Evolutionary conservation across 176 grass and related monocot genomes (phyloP).

Genomic region (Tuctoria greenei): DNA sequence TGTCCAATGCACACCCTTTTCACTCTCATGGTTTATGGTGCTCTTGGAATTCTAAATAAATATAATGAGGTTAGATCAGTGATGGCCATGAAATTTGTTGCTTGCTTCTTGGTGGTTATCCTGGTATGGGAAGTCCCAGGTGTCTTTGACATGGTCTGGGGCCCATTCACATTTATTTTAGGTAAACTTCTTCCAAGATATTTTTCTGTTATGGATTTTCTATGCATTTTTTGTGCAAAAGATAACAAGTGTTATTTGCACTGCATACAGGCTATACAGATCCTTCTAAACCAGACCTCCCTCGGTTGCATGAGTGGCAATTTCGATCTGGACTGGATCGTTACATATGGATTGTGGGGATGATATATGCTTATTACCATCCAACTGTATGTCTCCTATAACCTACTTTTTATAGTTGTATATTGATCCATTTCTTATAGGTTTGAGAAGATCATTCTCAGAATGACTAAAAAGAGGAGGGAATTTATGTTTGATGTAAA

Average conservation of each 20-base stretch:
- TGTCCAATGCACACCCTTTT: conserved; percentile 99
- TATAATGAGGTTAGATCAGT: conserved; percentile 82
- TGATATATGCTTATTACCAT: conserved; percentile 99
- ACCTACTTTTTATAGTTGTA: conserved; percentile 28
- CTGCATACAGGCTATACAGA: conserved; percentile 69
- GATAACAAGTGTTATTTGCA: conserved; percentile 22
- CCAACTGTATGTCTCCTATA: conserved; percentile 67
- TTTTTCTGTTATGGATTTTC: conserved; percentile 23
- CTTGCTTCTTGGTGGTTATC: conserved; percentile 87
- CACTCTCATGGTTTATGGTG: conserved; percentile 96
- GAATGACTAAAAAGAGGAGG: conserved; percentile 8
- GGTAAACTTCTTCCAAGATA: conserved; percentile 45
- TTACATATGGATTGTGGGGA: conserved; percentile 98
- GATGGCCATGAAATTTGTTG: conserved; percentile 76
- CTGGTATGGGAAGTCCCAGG: conserved; percentile 91
- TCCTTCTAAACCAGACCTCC: conserved; percentile 84
- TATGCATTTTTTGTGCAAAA: not conserved
- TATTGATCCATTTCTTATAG: conserved; percentile 16
- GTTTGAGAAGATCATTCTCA: not conserved
- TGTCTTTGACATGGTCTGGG: conserved; percentile 86
- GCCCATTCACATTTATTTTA: conserved; percentile 82
- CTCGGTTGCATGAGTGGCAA: conserved; percentile 89
- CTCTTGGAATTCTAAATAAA: conserved; percentile 94
- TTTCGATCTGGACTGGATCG: conserved; percentile 96
- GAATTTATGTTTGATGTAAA: conserved; percentile 16